Evolutionary conservation across 345 rosid genomes (phyloP).

Genomic region (Salix exigua): DNA sequence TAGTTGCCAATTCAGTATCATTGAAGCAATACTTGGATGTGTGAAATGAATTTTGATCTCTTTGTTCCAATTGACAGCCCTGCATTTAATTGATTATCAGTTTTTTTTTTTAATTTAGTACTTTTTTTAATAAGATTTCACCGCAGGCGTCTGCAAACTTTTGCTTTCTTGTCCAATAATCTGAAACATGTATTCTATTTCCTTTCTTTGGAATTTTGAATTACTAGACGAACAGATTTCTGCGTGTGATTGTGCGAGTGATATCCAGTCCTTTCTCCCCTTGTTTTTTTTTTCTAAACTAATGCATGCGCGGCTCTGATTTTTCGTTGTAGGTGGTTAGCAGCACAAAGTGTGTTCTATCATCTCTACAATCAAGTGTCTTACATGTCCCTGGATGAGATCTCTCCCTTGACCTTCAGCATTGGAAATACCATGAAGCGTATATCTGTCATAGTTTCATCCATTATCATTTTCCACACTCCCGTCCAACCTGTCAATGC

Average conservation of each 20-base stretch:
- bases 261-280: background rate
- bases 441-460: constrained; percentile 94
- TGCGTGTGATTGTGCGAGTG: background rate
- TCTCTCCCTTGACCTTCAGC: constrained; percentile 96
- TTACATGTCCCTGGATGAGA: constrained; percentile 93
- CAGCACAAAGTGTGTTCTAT: constrained; percentile 95
- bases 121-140: background rate
- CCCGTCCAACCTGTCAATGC: constrained; percentile 92
- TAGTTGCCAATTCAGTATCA: background rate
- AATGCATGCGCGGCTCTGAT: constrained; percentile 7
- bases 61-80: background rate
- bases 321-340: constrained; percentile 67
- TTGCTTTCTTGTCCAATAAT: background rate
- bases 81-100: background rate
- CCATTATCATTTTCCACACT: constrained; percentile 94
- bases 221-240: background rate
- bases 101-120: background rate
- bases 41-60: background rate
- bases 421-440: constrained; percentile 98
- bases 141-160: background rate
- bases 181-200: background rate
- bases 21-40: background rate
- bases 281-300: background rate
- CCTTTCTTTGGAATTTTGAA: background rate
- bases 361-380: constrained; percentile 99